Evolutionary conservation across 352 stramenopile species (phyloP), one percentile per base, ranked within the genome.

Genomic region (Globisporangium orthogonon): DNA sequence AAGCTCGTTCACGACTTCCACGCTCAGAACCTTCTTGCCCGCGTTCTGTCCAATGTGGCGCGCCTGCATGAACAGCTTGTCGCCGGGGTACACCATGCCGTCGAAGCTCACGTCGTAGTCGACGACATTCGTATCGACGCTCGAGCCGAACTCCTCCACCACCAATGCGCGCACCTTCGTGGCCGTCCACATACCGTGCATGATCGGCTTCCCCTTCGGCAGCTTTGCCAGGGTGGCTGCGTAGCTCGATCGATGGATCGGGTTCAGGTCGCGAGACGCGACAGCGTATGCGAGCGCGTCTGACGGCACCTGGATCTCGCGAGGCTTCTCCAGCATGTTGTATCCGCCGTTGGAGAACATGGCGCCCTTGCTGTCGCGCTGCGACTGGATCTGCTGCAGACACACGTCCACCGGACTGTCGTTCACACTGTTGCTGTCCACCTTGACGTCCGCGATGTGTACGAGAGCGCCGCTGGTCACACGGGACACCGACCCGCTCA

Each of bases 151-250:
- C 28, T 70, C 62, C 44, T 77, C 60, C 11, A 82, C 73, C 15
- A 88, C 63, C 50, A 92, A 54, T 15, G 76, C 67, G 17, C 83
- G 85, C 11, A 89, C 82, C 61, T 93, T 94, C n/a, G 74, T 87
- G 2, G 82, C 85, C 18, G 80, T 91, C 87, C 87, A 96, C 76
- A 96, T 71, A 30, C 87, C 87, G 56, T 96, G 85, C 79, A 94
- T 93, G 64, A 96, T 93, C 9, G 87, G 79, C 61, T 80, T 76
- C 18, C 76, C 78, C 11, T 77, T 64, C 15, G 87, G 85, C 50
- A 96, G 70, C 44, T n/a, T n/a, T n/a, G 83, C 73, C 7, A 79
- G 83, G 9, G 94, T 62, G n/a, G 84, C 69, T 0, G 85, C 87
- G 15, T 82, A 70, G 51, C 89, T 88, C 50, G 83, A 93, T 4